A percentile compares a stretch with the other conserved stretches of the same genome.
Evolutionary conservation across 306 rosid species (phyloP).

Genomic region (Ormosia emarginata): DNA sequence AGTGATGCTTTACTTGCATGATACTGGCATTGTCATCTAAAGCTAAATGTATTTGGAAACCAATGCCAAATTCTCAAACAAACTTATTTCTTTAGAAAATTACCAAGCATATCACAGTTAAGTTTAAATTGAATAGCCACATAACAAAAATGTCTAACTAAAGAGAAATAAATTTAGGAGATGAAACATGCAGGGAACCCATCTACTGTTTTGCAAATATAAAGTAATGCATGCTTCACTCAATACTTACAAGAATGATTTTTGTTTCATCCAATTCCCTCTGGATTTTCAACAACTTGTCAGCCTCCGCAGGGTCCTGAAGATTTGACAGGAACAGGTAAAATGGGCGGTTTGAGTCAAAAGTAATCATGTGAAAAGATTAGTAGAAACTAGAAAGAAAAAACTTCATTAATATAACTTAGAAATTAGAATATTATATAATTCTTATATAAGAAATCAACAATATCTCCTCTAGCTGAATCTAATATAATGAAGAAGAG

Average conservation of each 20-base stretch:
- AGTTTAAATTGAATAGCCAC: not conserved
- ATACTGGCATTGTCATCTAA: not conserved
- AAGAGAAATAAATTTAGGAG: not conserved
- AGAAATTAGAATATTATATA: not conserved
- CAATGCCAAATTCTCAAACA: not conserved
- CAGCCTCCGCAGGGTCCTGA: constrained; percentile 87
- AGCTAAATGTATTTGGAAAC: not conserved
- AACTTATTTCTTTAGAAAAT: not conserved
- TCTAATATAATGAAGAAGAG: not conserved
- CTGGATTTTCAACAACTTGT: constrained; percentile 75
- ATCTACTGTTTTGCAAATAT: not conserved
- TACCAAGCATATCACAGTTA: not conserved
- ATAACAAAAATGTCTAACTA: not conserved
- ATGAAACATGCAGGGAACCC: not conserved
- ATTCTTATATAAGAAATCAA: not conserved
- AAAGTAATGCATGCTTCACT: not conserved
- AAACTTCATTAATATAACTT: not conserved
- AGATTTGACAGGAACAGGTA: not conserved
- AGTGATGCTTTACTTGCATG: not conserved
- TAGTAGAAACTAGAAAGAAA: not conserved
- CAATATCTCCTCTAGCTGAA: not conserved
- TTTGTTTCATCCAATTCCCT: constrained; percentile 86
- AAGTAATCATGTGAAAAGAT: not conserved
- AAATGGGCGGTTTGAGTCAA: not conserved
- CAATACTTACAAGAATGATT: constrained; percentile 82